phyloP scores from a whole-genome alignment of 139 green algal species.

The Chlamydomonas sp. region DNA sequence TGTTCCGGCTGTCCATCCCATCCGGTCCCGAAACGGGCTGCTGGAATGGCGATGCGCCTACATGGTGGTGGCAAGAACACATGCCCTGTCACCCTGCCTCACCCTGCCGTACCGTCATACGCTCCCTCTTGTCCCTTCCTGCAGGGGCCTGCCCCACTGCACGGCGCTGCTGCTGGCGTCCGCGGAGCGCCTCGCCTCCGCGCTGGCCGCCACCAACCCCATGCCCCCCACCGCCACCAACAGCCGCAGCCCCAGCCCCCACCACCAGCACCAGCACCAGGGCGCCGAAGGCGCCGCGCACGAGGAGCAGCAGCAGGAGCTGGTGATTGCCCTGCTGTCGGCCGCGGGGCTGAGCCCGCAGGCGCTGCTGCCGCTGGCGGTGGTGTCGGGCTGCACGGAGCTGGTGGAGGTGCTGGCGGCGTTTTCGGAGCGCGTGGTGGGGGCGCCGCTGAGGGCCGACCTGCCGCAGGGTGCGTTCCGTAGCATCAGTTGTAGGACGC shows the following conservation, averaged over 20 bases:
- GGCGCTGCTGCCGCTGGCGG: constrained; percentile 25
- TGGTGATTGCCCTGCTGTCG: not conserved
- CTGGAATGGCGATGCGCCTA: too few relatives aligned
- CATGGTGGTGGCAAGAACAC: too few relatives aligned
- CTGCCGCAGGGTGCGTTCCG: constrained; percentile 20
- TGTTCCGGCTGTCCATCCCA: too few relatives aligned
- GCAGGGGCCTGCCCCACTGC: constrained; percentile 6
- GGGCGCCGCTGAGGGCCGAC: constrained; percentile 4
- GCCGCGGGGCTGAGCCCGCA: not conserved
- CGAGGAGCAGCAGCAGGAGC: not conserved
- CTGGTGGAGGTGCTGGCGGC: not conserved
- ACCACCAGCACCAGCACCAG: not conserved
- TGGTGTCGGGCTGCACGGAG: constrained; percentile 10
- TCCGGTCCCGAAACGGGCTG: too few relatives aligned
- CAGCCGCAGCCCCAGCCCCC: not conserved
- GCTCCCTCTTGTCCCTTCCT: not conserved
- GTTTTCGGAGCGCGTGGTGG: not conserved
- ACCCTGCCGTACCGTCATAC: not conserved
- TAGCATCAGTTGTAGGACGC: not conserved
- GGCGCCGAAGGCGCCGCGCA: not conserved
- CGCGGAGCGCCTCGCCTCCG: not conserved
- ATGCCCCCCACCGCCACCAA: not conserved
- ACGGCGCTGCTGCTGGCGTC: constrained; percentile 15
- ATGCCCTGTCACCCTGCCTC: not conserved
- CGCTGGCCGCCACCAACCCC: not conserved